phyloP scores from a whole-genome alignment of 805 yeast genomes.

The Candida maltosa region DNA sequence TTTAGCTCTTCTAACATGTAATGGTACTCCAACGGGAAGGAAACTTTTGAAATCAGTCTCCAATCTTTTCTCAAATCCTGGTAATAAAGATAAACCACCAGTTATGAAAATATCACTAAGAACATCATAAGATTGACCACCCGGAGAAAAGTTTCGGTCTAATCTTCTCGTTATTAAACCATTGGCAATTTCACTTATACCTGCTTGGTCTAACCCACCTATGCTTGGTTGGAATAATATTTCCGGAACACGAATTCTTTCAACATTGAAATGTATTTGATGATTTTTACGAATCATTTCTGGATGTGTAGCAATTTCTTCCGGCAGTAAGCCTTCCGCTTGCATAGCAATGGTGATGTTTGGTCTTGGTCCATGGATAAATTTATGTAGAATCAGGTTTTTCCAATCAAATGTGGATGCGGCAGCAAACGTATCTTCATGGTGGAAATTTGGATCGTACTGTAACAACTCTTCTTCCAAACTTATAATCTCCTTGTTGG shows the following conservation, averaged over 20 bases:
- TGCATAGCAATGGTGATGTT: constrained; percentile 57
- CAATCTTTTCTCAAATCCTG: constrained; percentile 68
- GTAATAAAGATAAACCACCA: constrained; percentile 76
- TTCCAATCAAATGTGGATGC: constrained; percentile 78
- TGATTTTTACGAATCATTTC: constrained; percentile 83
- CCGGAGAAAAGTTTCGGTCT: constrained; percentile 50
- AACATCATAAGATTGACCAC: constrained; percentile 51
- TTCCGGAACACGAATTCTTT: constrained; percentile 90
- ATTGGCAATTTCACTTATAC: constrained; percentile 74
- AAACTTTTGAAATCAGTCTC: constrained; percentile 63
- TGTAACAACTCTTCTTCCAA: constrained; percentile 76
- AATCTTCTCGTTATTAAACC: constrained; percentile 61
- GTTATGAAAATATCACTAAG: constrained; percentile 73
- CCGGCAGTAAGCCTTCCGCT: constrained; percentile 38
- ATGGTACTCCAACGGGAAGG: constrained; percentile 64
- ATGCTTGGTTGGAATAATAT: constrained; percentile 88
- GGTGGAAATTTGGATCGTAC: constrained; percentile 79
- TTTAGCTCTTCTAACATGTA: constrained; percentile 59
- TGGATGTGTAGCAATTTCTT: constrained; percentile 41
- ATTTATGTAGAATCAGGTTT: constrained; percentile 73
- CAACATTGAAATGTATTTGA: constrained; percentile 87
- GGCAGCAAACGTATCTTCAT: constrained; percentile 77
- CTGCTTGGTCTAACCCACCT: constrained; percentile 95
- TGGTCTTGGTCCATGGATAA: constrained; percentile 86
- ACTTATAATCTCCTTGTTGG: constrained; percentile 52